phyloP scores from a whole-genome alignment of 345 rosid genomes.

The Lumnitzera littorea region DNA sequence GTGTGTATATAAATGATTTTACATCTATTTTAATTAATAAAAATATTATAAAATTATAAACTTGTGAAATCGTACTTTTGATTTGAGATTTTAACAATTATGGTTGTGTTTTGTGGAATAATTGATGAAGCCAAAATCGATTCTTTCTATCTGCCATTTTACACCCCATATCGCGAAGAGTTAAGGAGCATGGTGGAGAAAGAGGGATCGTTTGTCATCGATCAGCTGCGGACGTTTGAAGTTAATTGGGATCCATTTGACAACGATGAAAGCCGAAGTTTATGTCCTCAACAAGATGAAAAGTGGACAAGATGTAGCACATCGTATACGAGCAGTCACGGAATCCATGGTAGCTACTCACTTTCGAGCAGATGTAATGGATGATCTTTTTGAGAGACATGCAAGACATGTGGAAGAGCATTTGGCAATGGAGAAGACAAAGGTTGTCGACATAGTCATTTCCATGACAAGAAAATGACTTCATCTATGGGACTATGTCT shows the following conservation, averaged over 20 bases:
- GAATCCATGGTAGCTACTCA: constrained; percentile 14
- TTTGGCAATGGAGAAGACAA: constrained; percentile 7
- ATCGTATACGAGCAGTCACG: neutral
- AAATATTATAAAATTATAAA: no score
- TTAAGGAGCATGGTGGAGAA: constrained; percentile 14
- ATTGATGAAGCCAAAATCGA: constrained; percentile 30
- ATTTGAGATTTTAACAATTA: no score
- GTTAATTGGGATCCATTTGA: constrained; percentile 2
- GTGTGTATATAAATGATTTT: no score
- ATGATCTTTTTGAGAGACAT: constrained; percentile 10
- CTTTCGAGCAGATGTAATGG: constrained; percentile 13
- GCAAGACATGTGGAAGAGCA: neutral
- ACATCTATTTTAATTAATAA: no score
- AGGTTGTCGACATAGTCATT: neutral
- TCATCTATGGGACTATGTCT: no score
- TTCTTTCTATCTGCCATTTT: constrained; percentile 32
- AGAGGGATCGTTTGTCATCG: constrained; percentile 32
- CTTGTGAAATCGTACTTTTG: no score
- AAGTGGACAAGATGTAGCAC: constrained; percentile 7
- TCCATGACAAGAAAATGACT: constrained; percentile 7
- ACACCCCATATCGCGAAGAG: constrained; percentile 25
- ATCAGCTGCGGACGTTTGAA: constrained; percentile 15
- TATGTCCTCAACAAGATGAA: neutral
- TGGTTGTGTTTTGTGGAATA: constrained; percentile 17
- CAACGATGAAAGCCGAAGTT: neutral